Conservation (phyloP, 192 early-diverging fungal genomes). For the Phycomyces nitens region DNA sequence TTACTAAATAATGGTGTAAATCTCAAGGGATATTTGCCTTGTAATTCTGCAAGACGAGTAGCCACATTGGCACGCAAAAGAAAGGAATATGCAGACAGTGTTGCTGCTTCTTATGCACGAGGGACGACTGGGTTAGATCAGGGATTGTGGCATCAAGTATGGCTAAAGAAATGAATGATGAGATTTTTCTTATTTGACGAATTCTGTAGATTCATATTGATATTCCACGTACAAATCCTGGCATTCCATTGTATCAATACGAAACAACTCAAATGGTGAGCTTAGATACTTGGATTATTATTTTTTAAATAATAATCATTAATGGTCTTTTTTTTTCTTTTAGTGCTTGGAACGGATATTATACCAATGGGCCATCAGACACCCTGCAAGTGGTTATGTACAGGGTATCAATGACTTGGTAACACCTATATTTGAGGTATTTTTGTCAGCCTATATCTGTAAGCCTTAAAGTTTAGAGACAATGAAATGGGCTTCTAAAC, state of each 20-base stretch:
- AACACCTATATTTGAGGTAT: constrained; percentile 95
- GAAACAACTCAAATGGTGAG: constrained; percentile 74
- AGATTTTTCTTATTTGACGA: no score
- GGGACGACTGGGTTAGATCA: constrained; percentile 81
- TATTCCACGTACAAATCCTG: constrained; percentile 86
- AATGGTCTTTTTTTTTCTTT: background rate
- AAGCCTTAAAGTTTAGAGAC: constrained; percentile 8
- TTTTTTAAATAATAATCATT: no score
- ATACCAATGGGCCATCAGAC: constrained; percentile 96
- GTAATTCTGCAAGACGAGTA: constrained; percentile 80
- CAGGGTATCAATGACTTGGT: constrained; percentile 99
- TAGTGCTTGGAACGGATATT: constrained; percentile 88
- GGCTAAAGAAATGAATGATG: no score
- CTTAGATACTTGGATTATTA: background rate
- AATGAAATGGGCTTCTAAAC: no score
- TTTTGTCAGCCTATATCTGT: constrained; percentile 71
- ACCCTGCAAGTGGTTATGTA: constrained; percentile 98
- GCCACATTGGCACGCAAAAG: constrained; percentile 84
- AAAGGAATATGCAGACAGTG: constrained; percentile 89
- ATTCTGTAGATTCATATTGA: constrained; percentile 82
- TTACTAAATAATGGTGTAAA: no score
- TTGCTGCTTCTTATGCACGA: constrained; percentile 74
- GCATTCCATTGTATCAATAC: constrained; percentile 81
- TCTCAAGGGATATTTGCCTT: constrained; percentile 79
- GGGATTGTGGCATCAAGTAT: constrained; percentile 85